Conservation (phyloP, 805 yeast species). For the Candida easanensis region DNA sequence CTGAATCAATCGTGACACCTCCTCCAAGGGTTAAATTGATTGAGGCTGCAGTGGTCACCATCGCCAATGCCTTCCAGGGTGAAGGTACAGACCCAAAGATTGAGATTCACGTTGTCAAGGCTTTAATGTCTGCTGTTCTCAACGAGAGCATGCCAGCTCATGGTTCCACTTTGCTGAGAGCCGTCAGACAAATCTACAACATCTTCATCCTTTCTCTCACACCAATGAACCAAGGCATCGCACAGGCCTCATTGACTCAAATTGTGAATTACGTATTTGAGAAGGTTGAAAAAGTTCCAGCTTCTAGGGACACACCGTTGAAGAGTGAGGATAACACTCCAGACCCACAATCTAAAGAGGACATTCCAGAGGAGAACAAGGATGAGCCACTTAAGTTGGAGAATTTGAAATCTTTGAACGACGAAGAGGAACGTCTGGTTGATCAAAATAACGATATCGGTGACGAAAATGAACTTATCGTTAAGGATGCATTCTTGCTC, state of each 20-base stretch:
- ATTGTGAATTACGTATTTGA: constrained; percentile 84
- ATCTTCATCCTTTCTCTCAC: constrained; percentile 83
- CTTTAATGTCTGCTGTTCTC: constrained; percentile 82
- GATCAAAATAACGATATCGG: constrained; percentile 44
- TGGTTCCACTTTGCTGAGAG: constrained; percentile 83
- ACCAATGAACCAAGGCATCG: constrained; percentile 84
- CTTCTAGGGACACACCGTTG: constrained; percentile 17
- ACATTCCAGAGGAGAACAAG: constrained; percentile 14
- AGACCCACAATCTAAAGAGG: constrained; percentile 6
- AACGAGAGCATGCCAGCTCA: constrained; percentile 82
- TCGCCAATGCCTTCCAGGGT: constrained; percentile 82
- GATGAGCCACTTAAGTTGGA: constrained; percentile 52
- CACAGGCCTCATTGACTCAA: constrained; percentile 93
- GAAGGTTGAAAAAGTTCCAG: constrained; percentile 46
- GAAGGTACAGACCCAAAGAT: constrained; percentile 88
- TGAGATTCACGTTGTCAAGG: constrained; percentile 91
- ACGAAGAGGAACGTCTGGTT: constrained; percentile 53
- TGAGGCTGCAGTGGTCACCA: constrained; percentile 80
- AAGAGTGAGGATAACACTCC: constrained; percentile 25
- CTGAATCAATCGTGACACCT: constrained; percentile 41
- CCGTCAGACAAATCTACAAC: constrained; percentile 90
- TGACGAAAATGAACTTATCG: constrained; percentile 63
- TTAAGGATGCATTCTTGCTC: constrained; percentile 88
- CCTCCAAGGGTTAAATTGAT: constrained; percentile 59
- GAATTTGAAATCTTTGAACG: constrained; percentile 54